Evolutionary conservation across 805 yeast species (phyloP), one percentile per base, ranked within the genome.

Genomic region (Yamadazyma sp.): DNA sequence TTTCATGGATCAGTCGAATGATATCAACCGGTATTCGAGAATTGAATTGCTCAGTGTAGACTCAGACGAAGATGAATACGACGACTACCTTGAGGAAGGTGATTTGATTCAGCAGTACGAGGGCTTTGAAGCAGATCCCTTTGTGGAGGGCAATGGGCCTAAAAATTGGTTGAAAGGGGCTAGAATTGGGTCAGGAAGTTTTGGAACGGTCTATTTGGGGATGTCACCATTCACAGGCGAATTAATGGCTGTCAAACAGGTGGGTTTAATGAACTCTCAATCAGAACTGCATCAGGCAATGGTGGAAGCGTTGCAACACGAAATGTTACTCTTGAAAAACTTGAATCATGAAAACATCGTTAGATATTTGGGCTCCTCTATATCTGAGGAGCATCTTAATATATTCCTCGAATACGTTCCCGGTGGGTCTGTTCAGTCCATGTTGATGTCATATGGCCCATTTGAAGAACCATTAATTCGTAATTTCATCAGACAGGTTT

Each of bases 211-310:
- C 1, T 90, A 84, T 45, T 65, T 93, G 24, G 99, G 97, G 0
- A 80, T 93, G 80, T 87, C 90, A 55, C 84, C 95, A 1, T 62
- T 82, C 22, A 89, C 95, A 0, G 99, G 99, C 28, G 98, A 89
- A 55, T 69, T 93, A 35, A 87, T 91, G 95, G 99, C 98, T 1
- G 96, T 93, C 13, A 93, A 93, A 55, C 96, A 90, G 57, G 96
- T 93, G 1, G 84, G 82, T 32, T 57, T 90, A 12, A 82, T 84
- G 1, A 59, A 64, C 23, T 60, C 42, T 40, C 71, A 53, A 13
- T 34, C 66, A 37, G 63, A 60, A 29, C 50, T 53, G 42, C 64
- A 60, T 34, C 52, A 53, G 22, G 59, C 71, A 4, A 81, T 89
- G 83, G 76, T 85, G 11, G 88, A 83, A 45, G 95, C 95, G 0